Evolutionary conservation across 2,329 filamentous ascomycete genomes (phyloP).

Genomic region (Fusarium sp.): DNA sequence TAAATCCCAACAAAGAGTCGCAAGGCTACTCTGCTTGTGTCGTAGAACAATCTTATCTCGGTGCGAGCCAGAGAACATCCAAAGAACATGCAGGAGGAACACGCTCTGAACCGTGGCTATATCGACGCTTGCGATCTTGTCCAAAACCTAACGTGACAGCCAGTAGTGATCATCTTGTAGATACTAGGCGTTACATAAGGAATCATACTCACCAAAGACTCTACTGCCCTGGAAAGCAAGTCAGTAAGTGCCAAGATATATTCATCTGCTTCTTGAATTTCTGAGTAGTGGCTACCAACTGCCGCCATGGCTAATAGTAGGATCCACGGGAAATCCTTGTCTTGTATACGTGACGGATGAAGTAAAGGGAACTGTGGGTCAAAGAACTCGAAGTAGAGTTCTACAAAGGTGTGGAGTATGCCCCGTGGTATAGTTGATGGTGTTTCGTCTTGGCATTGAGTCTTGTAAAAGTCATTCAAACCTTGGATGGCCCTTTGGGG

Average conservation of each 20-base stretch:
- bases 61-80: background rate
- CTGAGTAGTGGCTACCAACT: background rate
- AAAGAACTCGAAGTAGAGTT: conserved; percentile 9
- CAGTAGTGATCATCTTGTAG: no score
- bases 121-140: background rate
- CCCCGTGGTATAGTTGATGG: rapidly evolving
- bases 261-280: background rate
- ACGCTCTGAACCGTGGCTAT: background rate
- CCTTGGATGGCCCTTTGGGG: background rate
- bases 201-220: background rate
- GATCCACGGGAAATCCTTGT: rapidly evolving
- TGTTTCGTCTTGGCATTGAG: rapidly evolving
- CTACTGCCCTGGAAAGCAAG: background rate
- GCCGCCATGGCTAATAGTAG: background rate
- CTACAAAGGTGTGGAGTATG: background rate
- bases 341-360: rapidly evolving
- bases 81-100: background rate
- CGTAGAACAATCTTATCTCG: background rate
- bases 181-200: no score
- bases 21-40: background rate
- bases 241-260: rapidly evolving
- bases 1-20: background rate
- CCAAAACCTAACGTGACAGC: background rate
- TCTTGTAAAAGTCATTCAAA: background rate
- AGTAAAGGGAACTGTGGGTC: background rate